Conservation (phyloP, 2,329 filamentous ascomycete genomes). For the Penicillium sp. region DNA sequence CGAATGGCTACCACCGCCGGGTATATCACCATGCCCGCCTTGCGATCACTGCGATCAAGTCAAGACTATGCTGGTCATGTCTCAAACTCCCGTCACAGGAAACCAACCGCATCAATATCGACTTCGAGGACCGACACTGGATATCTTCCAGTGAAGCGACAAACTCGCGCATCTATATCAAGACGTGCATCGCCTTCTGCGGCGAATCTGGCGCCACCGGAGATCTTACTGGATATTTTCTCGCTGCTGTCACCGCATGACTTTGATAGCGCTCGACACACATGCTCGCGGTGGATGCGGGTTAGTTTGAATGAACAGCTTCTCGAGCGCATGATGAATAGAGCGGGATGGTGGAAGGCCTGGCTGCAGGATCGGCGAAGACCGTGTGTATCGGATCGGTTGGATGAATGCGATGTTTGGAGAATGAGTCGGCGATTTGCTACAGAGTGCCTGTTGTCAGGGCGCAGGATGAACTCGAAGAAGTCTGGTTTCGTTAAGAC, state of each 20-base stretch:
- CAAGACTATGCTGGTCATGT: conserved; percentile 1
- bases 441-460: conserved; percentile 52
- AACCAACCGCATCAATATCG: neutral
- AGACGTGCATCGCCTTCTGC: conserved; percentile 21
- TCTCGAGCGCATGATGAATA: conserved; percentile 55
- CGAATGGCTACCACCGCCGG: neutral
- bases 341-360: conserved; percentile 57
- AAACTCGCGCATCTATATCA: neutral
- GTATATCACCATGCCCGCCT: conserved; percentile 1
- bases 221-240: conserved; percentile 54
- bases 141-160: neutral
- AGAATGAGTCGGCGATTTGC: conserved; percentile 50
- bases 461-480: conserved; percentile 32
- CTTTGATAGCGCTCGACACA: conserved; percentile 63
- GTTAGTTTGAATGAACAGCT: conserved; percentile 56
- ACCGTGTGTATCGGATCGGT: conserved; percentile 31
- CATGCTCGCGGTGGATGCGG: conserved; percentile 62
- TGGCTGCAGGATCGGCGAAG: conserved; percentile 33
- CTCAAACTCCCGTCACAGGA: neutral
- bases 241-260: conserved; percentile 47
- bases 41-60: neutral
- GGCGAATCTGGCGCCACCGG: conserved; percentile 45
- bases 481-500: conserved; percentile 41
- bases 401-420: conserved; percentile 40
- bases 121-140: neutral